Percentiles rank a stretch among this genome's conserved stretches.
Evolutionary conservation across 345 rosid genomes (phyloP).

Genomic region (Conringia planisiliqua): DNA sequence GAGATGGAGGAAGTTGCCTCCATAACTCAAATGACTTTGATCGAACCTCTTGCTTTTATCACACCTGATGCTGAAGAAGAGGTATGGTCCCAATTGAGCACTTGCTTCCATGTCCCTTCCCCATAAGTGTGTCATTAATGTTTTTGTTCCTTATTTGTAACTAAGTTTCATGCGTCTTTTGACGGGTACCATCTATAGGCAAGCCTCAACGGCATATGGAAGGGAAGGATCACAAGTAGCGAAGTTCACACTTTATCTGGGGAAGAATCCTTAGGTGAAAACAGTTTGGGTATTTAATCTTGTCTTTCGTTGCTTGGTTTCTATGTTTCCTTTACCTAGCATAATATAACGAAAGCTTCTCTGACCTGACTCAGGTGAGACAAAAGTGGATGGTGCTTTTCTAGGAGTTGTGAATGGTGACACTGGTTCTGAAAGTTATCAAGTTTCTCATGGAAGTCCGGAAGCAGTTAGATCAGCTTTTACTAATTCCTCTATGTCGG

Average conservation of each 20-base stretch:
- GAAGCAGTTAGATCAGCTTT: constrained; percentile 13
- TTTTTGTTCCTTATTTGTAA: constrained; percentile 19
- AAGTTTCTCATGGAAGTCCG: constrained; percentile 25
- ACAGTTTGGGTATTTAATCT: constrained; percentile 37
- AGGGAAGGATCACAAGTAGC: constrained; percentile 63
- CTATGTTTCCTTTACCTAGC: background rate
- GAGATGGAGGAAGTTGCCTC: constrained; percentile 54
- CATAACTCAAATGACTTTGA: constrained; percentile 35
- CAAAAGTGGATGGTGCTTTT: constrained; percentile 27
- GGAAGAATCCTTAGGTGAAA: constrained; percentile 38
- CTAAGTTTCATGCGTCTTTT: background rate
- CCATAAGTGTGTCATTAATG: background rate
- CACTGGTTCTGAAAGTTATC: constrained; percentile 15
- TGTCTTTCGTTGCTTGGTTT: constrained; percentile 7
- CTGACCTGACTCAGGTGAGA: constrained; percentile 34
- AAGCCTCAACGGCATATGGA: constrained; percentile 57
- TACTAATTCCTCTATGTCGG: constrained; percentile 26
- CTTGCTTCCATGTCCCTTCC: background rate
- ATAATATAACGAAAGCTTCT: background rate
- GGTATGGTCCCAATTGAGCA: constrained; percentile 37
- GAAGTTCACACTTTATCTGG: constrained; percentile 46
- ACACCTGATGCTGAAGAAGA: constrained; percentile 68
- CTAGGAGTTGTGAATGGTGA: constrained; percentile 8
- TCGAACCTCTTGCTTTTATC: constrained; percentile 72
- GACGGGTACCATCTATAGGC: constrained; percentile 35